A percentile compares a stretch with the other conserved stretches of the same genome.
These are phyloP conservation scores for Didymella segeticola DNA, from an alignment of 2,329 filamentous ascomycete species.

Conservation along the genomic window DNA sequence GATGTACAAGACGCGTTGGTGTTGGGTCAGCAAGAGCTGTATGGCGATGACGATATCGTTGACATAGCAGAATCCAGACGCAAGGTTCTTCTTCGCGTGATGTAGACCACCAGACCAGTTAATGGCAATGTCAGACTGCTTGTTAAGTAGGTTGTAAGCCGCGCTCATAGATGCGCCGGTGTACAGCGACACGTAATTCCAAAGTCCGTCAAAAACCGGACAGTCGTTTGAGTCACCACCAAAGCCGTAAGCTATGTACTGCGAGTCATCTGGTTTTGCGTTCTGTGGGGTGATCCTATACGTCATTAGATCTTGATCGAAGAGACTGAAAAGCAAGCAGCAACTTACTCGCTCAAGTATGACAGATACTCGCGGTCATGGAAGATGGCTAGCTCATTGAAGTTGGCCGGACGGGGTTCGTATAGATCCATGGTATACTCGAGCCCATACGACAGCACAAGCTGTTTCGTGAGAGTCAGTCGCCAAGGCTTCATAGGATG, in stretches of 20 bases:
- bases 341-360: slow-evolving; percentile 66
- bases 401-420: slow-evolving; percentile 80
- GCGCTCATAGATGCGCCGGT: slow-evolving; percentile 90
- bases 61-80: slow-evolving; percentile 97
- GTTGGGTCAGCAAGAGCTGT: slow-evolving; percentile 80
- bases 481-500: slow-evolving; percentile 99
- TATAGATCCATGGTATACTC: slow-evolving; percentile 97
- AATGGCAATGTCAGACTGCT: slow-evolving; percentile 92
- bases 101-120: slow-evolving; percentile 97
- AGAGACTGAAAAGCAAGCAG: too few species aligned
- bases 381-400: slow-evolving; percentile 85
- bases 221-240: slow-evolving; percentile 77
- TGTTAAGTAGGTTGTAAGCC: slow-evolving; percentile 83
- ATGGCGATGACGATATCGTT: slow-evolving; percentile 98
- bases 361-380: slow-evolving; percentile 90
- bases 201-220: slow-evolving; percentile 94
- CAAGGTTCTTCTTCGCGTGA: slow-evolving; percentile 93
- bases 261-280: slow-evolving; percentile 50
- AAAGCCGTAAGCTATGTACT: slow-evolving; percentile 75
- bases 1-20: slow-evolving; percentile 90
- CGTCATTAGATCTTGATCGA: slow-evolving; percentile 5
- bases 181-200: slow-evolving; percentile 93
- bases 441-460: slow-evolving; percentile 94
- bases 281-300: slow-evolving; percentile 56
- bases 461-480: slow-evolving; percentile 89